phyloP scores from a whole-genome alignment of 257 asterid genomes.

The Sherardia arvensis region DNA sequence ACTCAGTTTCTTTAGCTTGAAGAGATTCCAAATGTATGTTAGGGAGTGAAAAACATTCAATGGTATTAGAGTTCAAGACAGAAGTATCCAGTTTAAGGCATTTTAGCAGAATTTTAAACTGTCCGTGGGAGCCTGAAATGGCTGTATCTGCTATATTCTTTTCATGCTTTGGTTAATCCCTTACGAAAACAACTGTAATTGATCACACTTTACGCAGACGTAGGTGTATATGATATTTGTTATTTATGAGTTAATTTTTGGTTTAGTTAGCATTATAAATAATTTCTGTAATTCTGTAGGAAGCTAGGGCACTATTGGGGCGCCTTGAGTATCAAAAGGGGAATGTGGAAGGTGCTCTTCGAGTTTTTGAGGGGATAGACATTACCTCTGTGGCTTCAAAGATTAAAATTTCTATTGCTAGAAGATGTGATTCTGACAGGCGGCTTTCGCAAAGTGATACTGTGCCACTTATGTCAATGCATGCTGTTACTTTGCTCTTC shows the following conservation, averaged over 20 bases:
- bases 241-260: conserved; percentile 4
- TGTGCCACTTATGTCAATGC: conserved; percentile 73
- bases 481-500: conserved; percentile 76
- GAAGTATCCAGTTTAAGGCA: background rate
- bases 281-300: conserved; percentile 32
- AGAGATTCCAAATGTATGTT: no score
- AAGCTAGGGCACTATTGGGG: conserved; percentile 92
- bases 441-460: conserved; percentile 68
- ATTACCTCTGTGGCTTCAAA: conserved; percentile 62
- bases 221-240: background rate
- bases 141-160: background rate
- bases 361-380: conserved; percentile 88
- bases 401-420: conserved; percentile 45
- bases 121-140: background rate
- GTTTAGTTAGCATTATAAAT: background rate
- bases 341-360: conserved; percentile 78
- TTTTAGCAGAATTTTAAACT: background rate
- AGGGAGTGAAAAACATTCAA: no score
- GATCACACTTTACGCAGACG: background rate
- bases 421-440: conserved; percentile 52
- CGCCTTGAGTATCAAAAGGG: conserved; percentile 94
- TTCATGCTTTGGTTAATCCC: background rate
- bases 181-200: background rate
- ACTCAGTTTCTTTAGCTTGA: no score
- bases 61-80: background rate